These are phyloP conservation scores for Reutealis trisperma DNA, from an alignment of 345 rosid species.

Conservation along the genomic window DNA sequence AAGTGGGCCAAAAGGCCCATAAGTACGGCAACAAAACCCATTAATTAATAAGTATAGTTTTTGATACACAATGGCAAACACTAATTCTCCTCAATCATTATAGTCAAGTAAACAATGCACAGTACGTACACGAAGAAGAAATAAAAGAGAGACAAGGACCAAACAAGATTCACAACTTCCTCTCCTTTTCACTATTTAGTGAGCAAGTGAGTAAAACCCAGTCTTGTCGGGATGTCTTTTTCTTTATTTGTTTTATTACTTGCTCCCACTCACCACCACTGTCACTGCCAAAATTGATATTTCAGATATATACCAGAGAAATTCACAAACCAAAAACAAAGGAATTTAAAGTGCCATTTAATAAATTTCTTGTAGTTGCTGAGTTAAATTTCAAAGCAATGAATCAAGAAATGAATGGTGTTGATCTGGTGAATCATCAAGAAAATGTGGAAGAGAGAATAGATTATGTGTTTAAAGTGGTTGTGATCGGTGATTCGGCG, in stretches of 20 bases:
- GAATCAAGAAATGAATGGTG: constrained; percentile 74
- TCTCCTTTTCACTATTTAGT: constrained; percentile 3
- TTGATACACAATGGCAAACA: not conserved
- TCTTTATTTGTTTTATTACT: not conserved
- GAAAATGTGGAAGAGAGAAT: constrained; percentile 47
- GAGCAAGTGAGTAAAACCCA: not conserved
- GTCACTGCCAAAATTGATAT: not conserved
- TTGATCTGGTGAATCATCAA: constrained; percentile 24
- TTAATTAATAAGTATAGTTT: not conserved
- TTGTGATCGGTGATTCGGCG: constrained; percentile 83
- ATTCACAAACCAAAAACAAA: not conserved
- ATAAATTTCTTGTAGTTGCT: too few relatives aligned
- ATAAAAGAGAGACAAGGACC: constrained; percentile 8
- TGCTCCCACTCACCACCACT: constrained; percentile 10
- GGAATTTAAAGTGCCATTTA: too few relatives aligned
- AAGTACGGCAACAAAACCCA: not conserved
- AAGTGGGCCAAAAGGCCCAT: not conserved
- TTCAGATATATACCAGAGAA: not conserved
- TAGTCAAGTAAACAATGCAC: not conserved
- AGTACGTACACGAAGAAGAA: too few relatives aligned
- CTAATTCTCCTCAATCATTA: not conserved
- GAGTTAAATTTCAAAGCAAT: constrained; percentile 15
- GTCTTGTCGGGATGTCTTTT: not conserved
- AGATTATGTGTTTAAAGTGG: constrained; percentile 75
- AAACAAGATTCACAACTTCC: not conserved